Percentiles rank a stretch among this genome's conserved stretches.
phyloP scores from a whole-genome alignment of 1,139 yeast species.

The Debaryomyces udenii region DNA sequence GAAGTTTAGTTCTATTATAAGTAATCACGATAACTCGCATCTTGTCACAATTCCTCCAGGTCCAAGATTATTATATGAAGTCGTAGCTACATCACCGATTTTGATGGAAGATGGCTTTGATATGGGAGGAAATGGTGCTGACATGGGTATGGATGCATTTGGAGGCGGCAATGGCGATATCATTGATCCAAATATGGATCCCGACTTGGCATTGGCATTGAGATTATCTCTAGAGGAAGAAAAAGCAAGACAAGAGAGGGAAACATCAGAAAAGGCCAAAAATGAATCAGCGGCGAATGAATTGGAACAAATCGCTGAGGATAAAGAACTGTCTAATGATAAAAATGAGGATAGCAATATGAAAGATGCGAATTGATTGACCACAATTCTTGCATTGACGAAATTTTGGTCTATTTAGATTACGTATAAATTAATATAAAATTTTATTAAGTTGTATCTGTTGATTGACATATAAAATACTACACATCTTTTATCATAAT shows the following conservation, averaged over 20 bases:
- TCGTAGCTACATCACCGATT: constrained; percentile 69
- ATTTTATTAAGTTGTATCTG: not conserved
- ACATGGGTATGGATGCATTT: constrained; percentile 44
- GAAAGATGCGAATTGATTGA: constrained; percentile 8
- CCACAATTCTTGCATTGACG: not conserved
- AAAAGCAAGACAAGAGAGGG: constrained; percentile 72
- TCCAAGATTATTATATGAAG: constrained; percentile 76
- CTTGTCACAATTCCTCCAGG: constrained; percentile 89
- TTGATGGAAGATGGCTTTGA: constrained; percentile 59
- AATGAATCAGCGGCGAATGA: constrained; percentile 23
- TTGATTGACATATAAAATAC: not conserved
- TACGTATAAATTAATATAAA: constrained; percentile 3
- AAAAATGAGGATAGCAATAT: constrained; percentile 23
- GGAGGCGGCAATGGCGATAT: constrained; percentile 58
- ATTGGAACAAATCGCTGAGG: constrained; percentile 41
- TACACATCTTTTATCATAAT: constrained; percentile 1
- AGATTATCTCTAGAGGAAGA: constrained; percentile 85
- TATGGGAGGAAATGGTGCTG: constrained; percentile 49
- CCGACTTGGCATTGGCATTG: constrained; percentile 94
- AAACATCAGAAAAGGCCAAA: constrained; percentile 45
- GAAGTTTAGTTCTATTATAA: constrained; percentile 74
- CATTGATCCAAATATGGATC: constrained; percentile 91
- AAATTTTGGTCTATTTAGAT: constrained; percentile 4
- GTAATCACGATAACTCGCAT: constrained; percentile 78
- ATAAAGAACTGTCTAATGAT: constrained; percentile 24